A percentile compares a stretch with the other conserved stretches of the same genome.
phyloP scores from a whole-genome alignment of 768 basidiomycete genomes.

The Tylopilus sp. region DNA sequence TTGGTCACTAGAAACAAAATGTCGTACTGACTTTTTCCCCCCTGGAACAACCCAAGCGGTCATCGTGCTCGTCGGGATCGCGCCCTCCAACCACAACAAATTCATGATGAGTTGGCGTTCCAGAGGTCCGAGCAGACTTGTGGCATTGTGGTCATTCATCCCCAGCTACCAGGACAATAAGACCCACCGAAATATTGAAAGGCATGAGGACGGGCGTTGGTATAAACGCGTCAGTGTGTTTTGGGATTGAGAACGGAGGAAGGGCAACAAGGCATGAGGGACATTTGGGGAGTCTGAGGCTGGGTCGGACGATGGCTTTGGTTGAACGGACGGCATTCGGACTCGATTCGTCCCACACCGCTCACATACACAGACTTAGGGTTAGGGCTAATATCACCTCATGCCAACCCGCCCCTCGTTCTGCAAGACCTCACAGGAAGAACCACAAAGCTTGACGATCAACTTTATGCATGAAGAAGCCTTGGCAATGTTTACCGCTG shows the following conservation, averaged over 20 bases:
- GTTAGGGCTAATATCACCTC: constrained; percentile 8
- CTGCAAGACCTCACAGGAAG: constrained; percentile 5
- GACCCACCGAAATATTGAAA: constrained; percentile 81
- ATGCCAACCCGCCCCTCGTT: not conserved
- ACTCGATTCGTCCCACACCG: not conserved
- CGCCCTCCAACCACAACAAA: constrained; percentile 81
- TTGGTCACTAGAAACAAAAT: not conserved
- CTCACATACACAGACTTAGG: not conserved
- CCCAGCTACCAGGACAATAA: not conserved
- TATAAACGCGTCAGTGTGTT: constrained; percentile 76
- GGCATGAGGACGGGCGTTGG: constrained; percentile 81
- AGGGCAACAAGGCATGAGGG: constrained; percentile 71
- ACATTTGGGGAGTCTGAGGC: constrained; percentile 21
- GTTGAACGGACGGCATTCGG: constrained; percentile 27
- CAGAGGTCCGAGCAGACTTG: constrained; percentile 69
- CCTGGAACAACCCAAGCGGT: constrained; percentile 73
- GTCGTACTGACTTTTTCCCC: constrained; percentile 56
- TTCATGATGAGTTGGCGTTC: constrained; percentile 88
- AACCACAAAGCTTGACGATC: not conserved
- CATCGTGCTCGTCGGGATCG: constrained; percentile 66
- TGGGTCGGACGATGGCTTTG: constrained; percentile 10
- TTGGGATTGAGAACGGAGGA: constrained; percentile 79
- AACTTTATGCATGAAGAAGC: constrained; percentile 4
- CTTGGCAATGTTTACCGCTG: constrained; percentile 5
- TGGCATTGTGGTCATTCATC: constrained; percentile 2